These are phyloP conservation scores for Pseudopithomyces chartarum DNA, from an alignment of 2,329 filamentous ascomycete genomes.

Conservation along the genomic window DNA sequence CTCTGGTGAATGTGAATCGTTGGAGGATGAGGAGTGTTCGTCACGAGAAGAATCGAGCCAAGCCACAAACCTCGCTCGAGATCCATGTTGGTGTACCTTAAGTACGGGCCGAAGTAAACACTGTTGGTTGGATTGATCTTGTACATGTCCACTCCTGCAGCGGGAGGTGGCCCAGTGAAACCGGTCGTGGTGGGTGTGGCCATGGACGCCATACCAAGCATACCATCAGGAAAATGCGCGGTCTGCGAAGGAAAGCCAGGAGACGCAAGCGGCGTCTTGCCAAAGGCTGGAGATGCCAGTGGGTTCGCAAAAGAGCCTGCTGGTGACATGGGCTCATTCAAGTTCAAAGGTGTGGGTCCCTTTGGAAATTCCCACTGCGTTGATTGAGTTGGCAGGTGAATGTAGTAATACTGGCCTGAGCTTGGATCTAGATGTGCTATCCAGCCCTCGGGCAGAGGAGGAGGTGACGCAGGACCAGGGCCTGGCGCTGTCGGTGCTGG, in stretches of 20 bases:
- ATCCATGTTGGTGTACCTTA: slow-evolving; percentile 97
- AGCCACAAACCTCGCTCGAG: slow-evolving; percentile 88
- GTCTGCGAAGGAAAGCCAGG: slow-evolving; percentile 83
- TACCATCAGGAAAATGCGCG: slow-evolving; percentile 83
- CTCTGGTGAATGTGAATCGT: slow-evolving; percentile 96
- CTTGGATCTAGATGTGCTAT: slow-evolving; percentile 95
- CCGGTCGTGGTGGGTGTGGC: slow-evolving; percentile 78
- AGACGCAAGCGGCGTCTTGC: slow-evolving; percentile 70
- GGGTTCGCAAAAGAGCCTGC: slow-evolving; percentile 60
- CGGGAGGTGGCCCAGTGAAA: slow-evolving; percentile 86
- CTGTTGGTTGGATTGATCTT: slow-evolving; percentile 92
- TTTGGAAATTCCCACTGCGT: slow-evolving; percentile 99
- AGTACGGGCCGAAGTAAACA: slow-evolving; percentile 96
- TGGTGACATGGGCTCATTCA: slow-evolving; percentile 85
- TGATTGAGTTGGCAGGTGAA: slow-evolving; percentile 90
- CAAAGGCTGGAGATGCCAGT: slow-evolving; percentile 53
- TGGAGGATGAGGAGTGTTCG: slow-evolving; percentile 87
- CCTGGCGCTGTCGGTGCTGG: slow-evolving; percentile 52
- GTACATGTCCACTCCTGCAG: slow-evolving; percentile 90
- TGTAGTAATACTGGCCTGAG: slow-evolving; percentile 98
- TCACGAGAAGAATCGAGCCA: slow-evolving; percentile 91
- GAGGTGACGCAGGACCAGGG: slow-evolving; percentile 78
- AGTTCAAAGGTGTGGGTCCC: slow-evolving; percentile 84
- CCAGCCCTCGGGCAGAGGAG: slow-evolving; percentile 95
- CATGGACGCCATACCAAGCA: slow-evolving; percentile 77